Evolutionary conservation across 176 grass and related monocot species (phyloP), one percentile per base, ranked within the genome.

Genomic region (Musa beccarii): DNA sequence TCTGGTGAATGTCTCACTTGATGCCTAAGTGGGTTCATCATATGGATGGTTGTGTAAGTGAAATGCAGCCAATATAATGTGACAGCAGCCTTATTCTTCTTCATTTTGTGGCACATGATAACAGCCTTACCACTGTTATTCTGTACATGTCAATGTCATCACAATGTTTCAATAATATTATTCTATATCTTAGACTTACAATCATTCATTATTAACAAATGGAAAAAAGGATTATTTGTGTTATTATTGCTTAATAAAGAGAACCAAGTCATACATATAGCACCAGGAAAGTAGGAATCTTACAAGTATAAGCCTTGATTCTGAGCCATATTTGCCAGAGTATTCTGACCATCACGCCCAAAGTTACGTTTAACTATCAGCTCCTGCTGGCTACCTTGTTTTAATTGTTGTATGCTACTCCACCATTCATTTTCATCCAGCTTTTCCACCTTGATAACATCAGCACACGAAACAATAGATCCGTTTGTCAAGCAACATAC

Each of bases 301-400:
- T 98, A 98, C 94, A 98, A 98, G 82, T 98, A 85, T 65, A 98
- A 78, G 67, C 90, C 90, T 59, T 91, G 84, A 76, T 68, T 85
- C 15, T 82, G 90, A 79, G 90, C 90, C 88, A 98, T 98, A 75
- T 89, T 59, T 78, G 88, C 86, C 63, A 98, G 84, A 75, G 77
- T 76, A 65, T 91, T 89, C 54, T 98, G 94, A 75, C 86, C 90
- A 84, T 93, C 94, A 22, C 94, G 90, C 52, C 94, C 94, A n/a
- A 98, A 87, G 87, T 91, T 89, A 11, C 28, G 69, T 80, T 91
- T 98, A 43, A 98, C 84, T 59, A 98, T 82, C 72, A 98, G 66
- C 78, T 93, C 94, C 82, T 85, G 84, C 64, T 93, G 94, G 12
- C 83, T 59, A 14, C 89, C 88, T 86, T 93, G 88, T 84, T 92